A percentile compares a stretch with the other conserved stretches of the same genome.
phyloP scores from a whole-genome alignment of 345 rosid species.

The Brassica carinata region DNA sequence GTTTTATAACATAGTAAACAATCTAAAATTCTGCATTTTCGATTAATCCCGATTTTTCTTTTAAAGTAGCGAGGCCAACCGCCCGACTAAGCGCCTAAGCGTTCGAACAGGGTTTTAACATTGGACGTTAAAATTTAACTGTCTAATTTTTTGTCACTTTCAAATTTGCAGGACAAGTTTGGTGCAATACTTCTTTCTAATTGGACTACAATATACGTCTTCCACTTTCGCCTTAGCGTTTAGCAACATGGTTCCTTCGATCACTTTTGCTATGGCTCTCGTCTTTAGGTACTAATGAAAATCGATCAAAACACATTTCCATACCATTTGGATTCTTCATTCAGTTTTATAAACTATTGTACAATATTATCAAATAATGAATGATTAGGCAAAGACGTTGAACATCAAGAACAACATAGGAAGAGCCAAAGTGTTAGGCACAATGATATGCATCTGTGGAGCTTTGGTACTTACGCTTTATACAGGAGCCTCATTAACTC shows the following conservation, averaged over 20 bases:
- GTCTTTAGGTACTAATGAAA: slow-evolving; percentile 47
- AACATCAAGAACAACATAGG: slow-evolving; percentile 51
- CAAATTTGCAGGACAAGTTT: slow-evolving; percentile 49
- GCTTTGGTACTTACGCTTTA: slow-evolving; percentile 58
- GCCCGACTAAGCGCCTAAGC: too few species aligned
- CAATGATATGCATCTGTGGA: slow-evolving; percentile 59
- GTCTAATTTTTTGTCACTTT: not conserved
- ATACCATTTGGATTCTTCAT: not conserved
- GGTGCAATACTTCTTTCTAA: slow-evolving; percentile 54
- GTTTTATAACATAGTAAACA: too few species aligned
- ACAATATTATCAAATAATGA: not conserved
- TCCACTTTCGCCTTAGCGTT: slow-evolving; percentile 63
- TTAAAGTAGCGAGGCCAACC: too few species aligned
- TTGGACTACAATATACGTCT: slow-evolving; percentile 61
- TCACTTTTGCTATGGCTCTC: slow-evolving; percentile 55
- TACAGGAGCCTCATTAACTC: slow-evolving; percentile 50
- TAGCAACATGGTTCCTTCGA: slow-evolving; percentile 61
- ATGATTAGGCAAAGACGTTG: slow-evolving; percentile 48
- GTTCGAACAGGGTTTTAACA: not conserved
- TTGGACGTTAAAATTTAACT: not conserved
- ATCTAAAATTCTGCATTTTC: too few species aligned
- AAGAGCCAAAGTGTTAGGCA: slow-evolving; percentile 57
- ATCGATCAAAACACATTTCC: not conserved
- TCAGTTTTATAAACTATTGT: not conserved
- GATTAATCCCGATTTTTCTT: too few species aligned